phyloP scores from a whole-genome alignment of 2,329 filamentous ascomycete genomes.

The Paecilomyces fulvus region DNA sequence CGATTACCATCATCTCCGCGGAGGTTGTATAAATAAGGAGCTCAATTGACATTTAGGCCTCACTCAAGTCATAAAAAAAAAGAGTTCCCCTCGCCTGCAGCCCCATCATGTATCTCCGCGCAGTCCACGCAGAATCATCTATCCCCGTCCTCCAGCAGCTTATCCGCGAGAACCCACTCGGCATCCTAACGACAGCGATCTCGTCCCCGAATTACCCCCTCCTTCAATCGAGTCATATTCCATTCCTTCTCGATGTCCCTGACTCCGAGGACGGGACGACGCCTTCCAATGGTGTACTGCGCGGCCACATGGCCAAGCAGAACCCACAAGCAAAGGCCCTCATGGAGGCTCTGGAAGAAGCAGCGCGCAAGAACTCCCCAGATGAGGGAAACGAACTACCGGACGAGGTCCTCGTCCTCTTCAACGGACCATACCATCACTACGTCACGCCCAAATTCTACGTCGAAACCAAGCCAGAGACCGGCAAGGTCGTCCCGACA shows the following conservation, averaged over 20 bases:
- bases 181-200: constrained; percentile 56
- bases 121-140: constrained; percentile 44
- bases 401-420: constrained; percentile 54
- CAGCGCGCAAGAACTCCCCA: neutral
- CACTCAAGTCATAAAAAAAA: neutral
- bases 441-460: constrained; percentile 65
- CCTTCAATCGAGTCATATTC: constrained; percentile 54
- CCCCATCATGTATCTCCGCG: constrained; percentile 49
- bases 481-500: constrained; percentile 60
- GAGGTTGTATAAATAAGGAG: neutral
- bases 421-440: constrained; percentile 51
- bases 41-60: no score
- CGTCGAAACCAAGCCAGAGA: constrained; percentile 53
- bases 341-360: constrained; percentile 36
- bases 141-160: constrained; percentile 46
- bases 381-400: constrained; percentile 22
- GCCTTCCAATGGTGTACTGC: constrained; percentile 38
- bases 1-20: neutral
- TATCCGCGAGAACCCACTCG: constrained; percentile 53
- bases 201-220: constrained; percentile 40
- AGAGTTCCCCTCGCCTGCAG: neutral
- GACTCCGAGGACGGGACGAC: constrained; percentile 10
- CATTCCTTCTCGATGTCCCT: constrained; percentile 48
- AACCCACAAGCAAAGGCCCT: constrained; percentile 59
- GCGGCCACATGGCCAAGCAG: constrained; percentile 53